Conservation (phyloP, 1,139 yeast genomes). For the Saccharomyces hybrid region DNA sequence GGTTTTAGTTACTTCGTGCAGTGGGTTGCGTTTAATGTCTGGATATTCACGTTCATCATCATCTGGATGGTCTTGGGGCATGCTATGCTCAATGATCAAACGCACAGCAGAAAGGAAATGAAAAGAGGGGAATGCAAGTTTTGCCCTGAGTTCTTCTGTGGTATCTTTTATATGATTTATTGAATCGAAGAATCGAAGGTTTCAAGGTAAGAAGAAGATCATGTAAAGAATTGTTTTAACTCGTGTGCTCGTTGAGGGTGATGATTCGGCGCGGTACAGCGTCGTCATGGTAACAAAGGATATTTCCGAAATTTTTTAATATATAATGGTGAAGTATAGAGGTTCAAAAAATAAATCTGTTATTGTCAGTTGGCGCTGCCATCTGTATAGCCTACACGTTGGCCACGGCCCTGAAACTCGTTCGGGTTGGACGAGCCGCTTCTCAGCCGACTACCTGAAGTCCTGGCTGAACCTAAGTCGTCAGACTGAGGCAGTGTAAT, state of each 20-base stretch:
- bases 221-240: neutral
- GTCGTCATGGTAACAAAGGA: neutral
- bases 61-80: constrained; percentile 12
- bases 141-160: neutral
- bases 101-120: neutral
- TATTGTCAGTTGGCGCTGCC: constrained; percentile 14
- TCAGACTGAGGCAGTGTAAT: neutral
- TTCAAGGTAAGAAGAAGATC: neutral
- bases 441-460: neutral
- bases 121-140: neutral
- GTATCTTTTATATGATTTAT: neutral
- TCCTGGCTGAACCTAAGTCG: neutral
- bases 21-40: constrained; percentile 31
- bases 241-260: neutral
- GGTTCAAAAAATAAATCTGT: neutral
- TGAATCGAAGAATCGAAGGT: neutral
- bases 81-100: neutral
- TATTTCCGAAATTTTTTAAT: neutral
- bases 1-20: constrained; percentile 36
- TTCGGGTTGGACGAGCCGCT: neutral
- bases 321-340: neutral
- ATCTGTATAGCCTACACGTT: constrained; percentile 14
- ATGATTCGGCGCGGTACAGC: neutral
- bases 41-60: constrained; percentile 23
- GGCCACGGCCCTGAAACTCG: constrained; percentile 11